Conservation (phyloP, 192 early-diverging fungal species). For the Coemansia sp. region DNA sequence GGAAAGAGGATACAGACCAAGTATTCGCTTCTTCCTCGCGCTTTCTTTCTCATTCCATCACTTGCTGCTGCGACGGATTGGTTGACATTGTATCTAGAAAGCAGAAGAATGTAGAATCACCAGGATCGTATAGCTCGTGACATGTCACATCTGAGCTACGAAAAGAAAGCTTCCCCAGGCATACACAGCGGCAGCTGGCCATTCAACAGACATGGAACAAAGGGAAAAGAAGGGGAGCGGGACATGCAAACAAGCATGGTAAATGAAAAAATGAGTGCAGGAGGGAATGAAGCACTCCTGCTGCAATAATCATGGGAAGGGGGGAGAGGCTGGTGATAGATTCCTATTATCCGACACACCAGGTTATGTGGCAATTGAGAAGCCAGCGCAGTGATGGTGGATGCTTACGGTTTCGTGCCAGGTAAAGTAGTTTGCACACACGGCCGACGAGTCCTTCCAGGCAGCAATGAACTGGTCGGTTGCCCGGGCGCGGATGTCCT, state of each 20-base stretch:
- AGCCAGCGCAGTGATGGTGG: neutral
- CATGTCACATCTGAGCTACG: slow-evolving; percentile 4
- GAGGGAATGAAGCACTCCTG: neutral
- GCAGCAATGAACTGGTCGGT: slow-evolving; percentile 52
- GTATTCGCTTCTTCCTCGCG: too few species aligned
- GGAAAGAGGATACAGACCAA: too few species aligned
- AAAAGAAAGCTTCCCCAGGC: slow-evolving; percentile 1
- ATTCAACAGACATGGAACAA: neutral
- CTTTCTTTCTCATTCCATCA: too few species aligned
- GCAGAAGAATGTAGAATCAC: slow-evolving; percentile 1
- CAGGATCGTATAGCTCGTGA: slow-evolving; percentile 7
- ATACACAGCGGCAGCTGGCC: neutral
- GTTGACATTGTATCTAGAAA: slow-evolving; percentile 1
- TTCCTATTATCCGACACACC: slow-evolving; percentile 1
- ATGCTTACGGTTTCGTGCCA: slow-evolving; percentile 57
- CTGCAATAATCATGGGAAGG: neutral
- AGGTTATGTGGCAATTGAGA: neutral
- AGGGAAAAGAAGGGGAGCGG: neutral
- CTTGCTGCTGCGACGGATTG: neutral
- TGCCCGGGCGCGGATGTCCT: slow-evolving; percentile 50
- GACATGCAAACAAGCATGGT: neutral
- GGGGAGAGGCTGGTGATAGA: neutral
- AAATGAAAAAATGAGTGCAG: slow-evolving; percentile 6
- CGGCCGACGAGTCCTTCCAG: slow-evolving; percentile 37
- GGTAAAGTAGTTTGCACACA: slow-evolving; percentile 34